phyloP scores from a whole-genome alignment of 1,284 basidiomycete genomes.

The Rhodotorula sp. region DNA sequence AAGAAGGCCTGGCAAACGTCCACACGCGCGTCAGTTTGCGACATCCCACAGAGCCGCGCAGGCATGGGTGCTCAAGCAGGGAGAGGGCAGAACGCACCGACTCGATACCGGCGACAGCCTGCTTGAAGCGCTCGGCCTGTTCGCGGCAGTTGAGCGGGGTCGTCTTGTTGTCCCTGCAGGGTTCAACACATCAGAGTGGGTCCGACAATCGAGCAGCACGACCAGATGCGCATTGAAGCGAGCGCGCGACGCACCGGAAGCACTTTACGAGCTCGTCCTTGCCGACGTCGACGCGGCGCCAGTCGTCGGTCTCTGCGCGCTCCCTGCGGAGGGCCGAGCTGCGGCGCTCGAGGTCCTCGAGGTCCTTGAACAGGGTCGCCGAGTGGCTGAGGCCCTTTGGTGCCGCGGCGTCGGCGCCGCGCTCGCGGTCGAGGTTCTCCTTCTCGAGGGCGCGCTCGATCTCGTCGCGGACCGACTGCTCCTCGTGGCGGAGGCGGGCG shows the following conservation, averaged over 20 bases:
- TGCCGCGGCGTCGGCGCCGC: conserved; percentile 6
- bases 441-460: conserved; percentile 45
- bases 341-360: conserved; percentile 32
- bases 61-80: neutral
- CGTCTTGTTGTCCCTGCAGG: conserved; percentile 29
- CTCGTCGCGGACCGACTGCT: conserved; percentile 41
- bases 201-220: neutral
- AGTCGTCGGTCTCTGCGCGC: conserved; percentile 20
- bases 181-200: neutral
- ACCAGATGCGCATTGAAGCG: neutral
- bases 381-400: conserved; percentile 27
- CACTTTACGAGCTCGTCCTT: conserved; percentile 29
- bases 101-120: conserved; percentile 38
- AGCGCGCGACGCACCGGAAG: conserved; percentile 28
- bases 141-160: conserved; percentile 38
- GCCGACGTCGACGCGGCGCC: conserved; percentile 27
- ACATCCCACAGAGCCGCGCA: too few species aligned
- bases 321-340: conserved; percentile 13
- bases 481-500: conserved; percentile 38
- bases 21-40: too few species aligned
- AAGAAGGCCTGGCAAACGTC: conserved; percentile 23
- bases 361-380: conserved; percentile 36
- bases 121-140: conserved; percentile 38
- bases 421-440: conserved; percentile 46
- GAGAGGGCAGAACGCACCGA: conserved; percentile 11